These are phyloP conservation scores for Phtheirospermum japonicum DNA, from an alignment of 257 asterid species.

Conservation along the genomic window DNA sequence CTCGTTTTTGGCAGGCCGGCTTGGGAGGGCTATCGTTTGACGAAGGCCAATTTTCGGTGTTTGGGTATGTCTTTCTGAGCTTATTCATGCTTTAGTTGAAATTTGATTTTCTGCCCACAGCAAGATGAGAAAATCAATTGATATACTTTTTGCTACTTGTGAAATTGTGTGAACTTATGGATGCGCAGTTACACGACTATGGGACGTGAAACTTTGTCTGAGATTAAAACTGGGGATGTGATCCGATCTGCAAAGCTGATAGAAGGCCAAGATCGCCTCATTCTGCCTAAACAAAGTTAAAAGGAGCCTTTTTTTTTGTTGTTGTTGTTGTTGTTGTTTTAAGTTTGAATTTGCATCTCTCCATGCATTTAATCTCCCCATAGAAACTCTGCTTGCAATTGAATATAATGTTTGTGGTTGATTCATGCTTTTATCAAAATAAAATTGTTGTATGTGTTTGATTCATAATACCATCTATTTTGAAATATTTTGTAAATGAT, in stretches of 20 bases:
- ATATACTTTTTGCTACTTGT: neutral
- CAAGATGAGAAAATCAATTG: neutral
- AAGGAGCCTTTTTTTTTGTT: neutral
- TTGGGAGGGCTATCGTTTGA: constrained; percentile 94
- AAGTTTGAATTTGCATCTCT: constrained; percentile 9
- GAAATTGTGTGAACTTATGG: constrained; percentile 22
- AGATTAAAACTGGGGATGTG: constrained; percentile 80
- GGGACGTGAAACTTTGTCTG: constrained; percentile 67
- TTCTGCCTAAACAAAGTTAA: constrained; percentile 52
- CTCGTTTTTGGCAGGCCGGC: constrained; percentile 60
- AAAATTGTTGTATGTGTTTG: too few relatives aligned
- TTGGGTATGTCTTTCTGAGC: constrained; percentile 48
- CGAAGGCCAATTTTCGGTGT: constrained; percentile 92
- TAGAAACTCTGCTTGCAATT: neutral
- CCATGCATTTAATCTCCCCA: neutral
- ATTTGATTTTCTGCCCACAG: neutral
- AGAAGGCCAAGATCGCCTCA: constrained; percentile 84
- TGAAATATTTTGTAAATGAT: too few relatives aligned
- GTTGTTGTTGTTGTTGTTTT: too few relatives aligned
- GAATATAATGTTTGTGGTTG: neutral
- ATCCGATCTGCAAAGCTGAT: constrained; percentile 78
- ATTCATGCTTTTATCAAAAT: neutral
- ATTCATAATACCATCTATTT: too few relatives aligned
- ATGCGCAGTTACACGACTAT: constrained; percentile 55
- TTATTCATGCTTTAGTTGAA: neutral